Percentiles rank a stretch among this genome's conserved stretches.
phyloP scores from a whole-genome alignment of 2,329 filamentous ascomycete species.

The Hypoxylon sp. region DNA sequence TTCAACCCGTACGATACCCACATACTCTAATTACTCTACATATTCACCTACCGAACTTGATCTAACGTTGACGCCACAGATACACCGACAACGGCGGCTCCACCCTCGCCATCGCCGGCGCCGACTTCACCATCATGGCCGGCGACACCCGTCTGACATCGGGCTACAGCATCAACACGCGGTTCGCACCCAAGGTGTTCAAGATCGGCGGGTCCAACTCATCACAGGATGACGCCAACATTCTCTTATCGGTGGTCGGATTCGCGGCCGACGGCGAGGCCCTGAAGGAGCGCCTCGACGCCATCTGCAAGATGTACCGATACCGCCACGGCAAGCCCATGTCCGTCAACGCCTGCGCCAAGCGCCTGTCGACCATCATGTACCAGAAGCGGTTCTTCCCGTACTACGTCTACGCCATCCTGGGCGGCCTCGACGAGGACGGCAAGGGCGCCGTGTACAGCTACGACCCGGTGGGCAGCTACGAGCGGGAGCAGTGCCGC shows the following conservation, averaged over 20 bases:
- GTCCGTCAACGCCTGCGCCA: conserved; percentile 92
- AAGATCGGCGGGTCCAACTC: conserved; percentile 93
- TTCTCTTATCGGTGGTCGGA: conserved; percentile 93
- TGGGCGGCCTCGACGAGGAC: conserved; percentile 94
- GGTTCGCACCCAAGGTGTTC: conserved; percentile 96
- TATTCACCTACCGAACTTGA: conserved; percentile 4
- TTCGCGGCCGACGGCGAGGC: conserved; percentile 96
- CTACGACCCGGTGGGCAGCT: conserved; percentile 97
- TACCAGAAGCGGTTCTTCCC: conserved; percentile 99
- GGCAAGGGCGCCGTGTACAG: conserved; percentile 95
- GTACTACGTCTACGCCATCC: conserved; percentile 96
- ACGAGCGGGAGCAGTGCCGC: conserved; percentile 96
- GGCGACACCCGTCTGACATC: conserved; percentile 96
- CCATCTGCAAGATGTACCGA: conserved; percentile 98
- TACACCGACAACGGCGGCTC: conserved; percentile 99
- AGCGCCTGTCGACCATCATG: conserved; percentile 93
- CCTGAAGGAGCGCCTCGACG: conserved; percentile 92
- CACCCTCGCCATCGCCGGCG: conserved; percentile 93
- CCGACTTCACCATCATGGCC: conserved; percentile 95
- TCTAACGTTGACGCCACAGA: conserved; percentile 60
- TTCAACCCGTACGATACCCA: conserved; percentile 85
- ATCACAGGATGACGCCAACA: conserved; percentile 85
- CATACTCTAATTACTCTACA: conserved; percentile 1
- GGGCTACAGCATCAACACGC: conserved; percentile 99
- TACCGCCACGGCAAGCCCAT: conserved; percentile 98